Base-by-base conservation (phyloP, 257 asterid species). In the Capsicum pubescens region DNA sequence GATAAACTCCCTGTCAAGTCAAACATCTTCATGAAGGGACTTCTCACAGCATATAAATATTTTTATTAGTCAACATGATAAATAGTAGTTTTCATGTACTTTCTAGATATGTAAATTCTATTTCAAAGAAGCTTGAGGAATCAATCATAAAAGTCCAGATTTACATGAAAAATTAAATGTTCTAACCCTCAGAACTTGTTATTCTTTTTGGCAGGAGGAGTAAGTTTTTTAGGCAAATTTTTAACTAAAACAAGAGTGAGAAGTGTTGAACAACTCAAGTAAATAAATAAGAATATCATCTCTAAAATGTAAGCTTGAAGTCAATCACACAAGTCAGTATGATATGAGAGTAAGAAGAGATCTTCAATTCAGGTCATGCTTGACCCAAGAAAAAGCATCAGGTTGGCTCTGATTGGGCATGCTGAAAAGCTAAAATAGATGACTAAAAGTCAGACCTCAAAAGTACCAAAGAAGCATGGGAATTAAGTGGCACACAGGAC, bases 401-500 rank as follows among this genome's bases (percentile, higher is more conserved):
- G 74, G 74, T 66, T 1, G 48, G 48, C 74, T 7, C 16, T 66
- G 48, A 66, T 35, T 46, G 74, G 42, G 74, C 10, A 35, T 35
- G 48, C 48, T 66, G 48, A 66, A 66, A 13, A 35, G 35, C 50
- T 66, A 35, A 66, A 50, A 66, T 66, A 66, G 17, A 35, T 35
- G 74, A 66, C 6, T 3, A 66, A 32, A 66, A 35, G 12, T 35
- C 19, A 7, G 74, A 66, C 35, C 74, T 35, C 48, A 66, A 66
- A 39, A 39, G 44, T 4, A 66, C 72, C 46, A 66, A 35, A 66
- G 48, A 66, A 64, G 71, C 46, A 35, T 8, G 48, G 48, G 72
- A 66, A 35, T 46, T 35, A 66, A 66, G 46, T 66, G 48, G n/a
- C 72, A 66, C 46, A 32, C 35, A 66, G 72, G 72, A 63, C 69